phyloP scores from a whole-genome alignment of 139 green algal species.

The Picochlorum sp. region DNA sequence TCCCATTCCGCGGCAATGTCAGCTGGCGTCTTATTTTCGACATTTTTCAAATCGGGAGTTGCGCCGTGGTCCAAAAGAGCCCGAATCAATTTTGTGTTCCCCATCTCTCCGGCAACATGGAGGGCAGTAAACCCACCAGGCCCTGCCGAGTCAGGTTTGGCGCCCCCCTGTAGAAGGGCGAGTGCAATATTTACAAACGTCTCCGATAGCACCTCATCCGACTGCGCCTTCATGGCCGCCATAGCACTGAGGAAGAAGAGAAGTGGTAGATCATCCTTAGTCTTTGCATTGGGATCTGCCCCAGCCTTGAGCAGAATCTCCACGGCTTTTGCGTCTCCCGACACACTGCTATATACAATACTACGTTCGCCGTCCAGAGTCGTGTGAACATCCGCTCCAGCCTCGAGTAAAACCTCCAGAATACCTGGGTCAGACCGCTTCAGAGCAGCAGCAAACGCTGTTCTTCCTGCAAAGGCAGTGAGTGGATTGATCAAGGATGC shows the following conservation, averaged over 20 bases:
- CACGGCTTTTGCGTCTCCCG: not conserved
- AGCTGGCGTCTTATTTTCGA: constrained; percentile 4
- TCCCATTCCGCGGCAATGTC: constrained; percentile 8
- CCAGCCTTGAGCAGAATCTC: not conserved
- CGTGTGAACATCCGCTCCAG: not conserved
- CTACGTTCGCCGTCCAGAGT: not conserved
- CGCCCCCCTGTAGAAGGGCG: not conserved
- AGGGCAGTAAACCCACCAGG: constrained; percentile 15
- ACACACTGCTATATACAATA: not conserved
- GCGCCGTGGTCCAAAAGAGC: constrained; percentile 1
- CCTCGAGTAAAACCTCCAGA: not conserved
- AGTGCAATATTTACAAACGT: not conserved
- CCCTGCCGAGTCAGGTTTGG: not conserved
- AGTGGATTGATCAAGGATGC: not conserved
- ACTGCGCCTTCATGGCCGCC: constrained; percentile 10
- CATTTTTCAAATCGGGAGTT: not conserved
- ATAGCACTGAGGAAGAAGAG: constrained; percentile 7
- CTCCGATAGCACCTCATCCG: not conserved
- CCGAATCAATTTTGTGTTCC: not conserved
- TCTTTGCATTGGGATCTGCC: constrained; percentile 2
- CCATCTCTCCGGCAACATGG: constrained; percentile 9
- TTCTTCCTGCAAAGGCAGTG: not conserved
- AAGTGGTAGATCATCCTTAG: constrained; percentile 2
- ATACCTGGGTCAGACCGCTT: not conserved
- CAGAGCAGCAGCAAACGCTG: not conserved